Conservation (phyloP, 2,329 filamentous ascomycete genomes). For the Arthrobotrys sphaeroides region DNA sequence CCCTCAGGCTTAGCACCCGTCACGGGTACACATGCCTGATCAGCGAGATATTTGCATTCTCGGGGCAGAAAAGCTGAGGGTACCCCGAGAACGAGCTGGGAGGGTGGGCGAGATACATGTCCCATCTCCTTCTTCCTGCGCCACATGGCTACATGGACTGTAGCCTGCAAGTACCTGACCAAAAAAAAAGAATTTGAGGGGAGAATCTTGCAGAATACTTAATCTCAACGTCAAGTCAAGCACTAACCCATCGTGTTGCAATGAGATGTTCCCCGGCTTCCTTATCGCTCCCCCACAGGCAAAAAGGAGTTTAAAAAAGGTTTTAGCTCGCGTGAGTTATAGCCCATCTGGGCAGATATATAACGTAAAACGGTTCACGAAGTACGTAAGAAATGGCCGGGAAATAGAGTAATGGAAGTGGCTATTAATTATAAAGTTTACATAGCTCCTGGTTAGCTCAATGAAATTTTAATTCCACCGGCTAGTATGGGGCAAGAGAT, state of each 20-base stretch:
- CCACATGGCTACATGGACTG: slow-evolving; percentile 40
- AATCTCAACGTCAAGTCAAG: slow-evolving; percentile 51
- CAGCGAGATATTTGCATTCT: slow-evolving; percentile 25
- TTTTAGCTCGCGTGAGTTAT: slow-evolving; percentile 35
- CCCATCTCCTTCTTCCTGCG: slow-evolving; percentile 28
- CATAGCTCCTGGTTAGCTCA: background rate
- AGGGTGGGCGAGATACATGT: slow-evolving; percentile 28
- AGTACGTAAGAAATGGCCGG: slow-evolving; percentile 42
- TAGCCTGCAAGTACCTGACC: slow-evolving; percentile 31
- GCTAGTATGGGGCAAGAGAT: background rate
- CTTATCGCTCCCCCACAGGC: slow-evolving; percentile 19
- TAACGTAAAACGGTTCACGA: slow-evolving; percentile 45
- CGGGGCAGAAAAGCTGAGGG: slow-evolving; percentile 33
- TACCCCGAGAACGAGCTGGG: background rate
- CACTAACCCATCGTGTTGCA: slow-evolving; percentile 30
- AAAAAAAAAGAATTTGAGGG: slow-evolving; percentile 13
- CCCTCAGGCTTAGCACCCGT: slow-evolving; percentile 18
- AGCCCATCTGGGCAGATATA: slow-evolving; percentile 21
- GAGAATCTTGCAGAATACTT: slow-evolving; percentile 53
- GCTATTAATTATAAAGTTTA: slow-evolving; percentile 23
- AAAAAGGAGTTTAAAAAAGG: slow-evolving; percentile 2
- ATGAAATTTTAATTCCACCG: slow-evolving; percentile 15
- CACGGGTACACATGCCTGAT: slow-evolving; percentile 46
- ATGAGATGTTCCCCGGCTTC: background rate
- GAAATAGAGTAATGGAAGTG: slow-evolving; percentile 31